These are phyloP conservation scores for Quercus tomentella DNA, from an alignment of 331 rosid species.

Conservation along the genomic window DNA sequence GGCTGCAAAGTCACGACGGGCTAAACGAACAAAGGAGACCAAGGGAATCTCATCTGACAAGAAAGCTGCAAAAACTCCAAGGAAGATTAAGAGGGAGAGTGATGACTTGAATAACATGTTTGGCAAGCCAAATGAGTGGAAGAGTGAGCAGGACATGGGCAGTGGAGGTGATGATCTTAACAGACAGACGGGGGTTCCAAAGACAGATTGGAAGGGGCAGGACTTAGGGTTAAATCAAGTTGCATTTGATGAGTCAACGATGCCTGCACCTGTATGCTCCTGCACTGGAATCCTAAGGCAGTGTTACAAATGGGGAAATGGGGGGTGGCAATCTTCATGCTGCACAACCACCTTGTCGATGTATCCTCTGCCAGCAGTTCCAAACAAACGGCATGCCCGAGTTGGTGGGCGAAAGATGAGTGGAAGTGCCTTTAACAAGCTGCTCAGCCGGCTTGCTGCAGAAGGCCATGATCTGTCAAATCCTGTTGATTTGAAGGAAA, in stretches of 20 bases:
- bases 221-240: conserved; percentile 90
- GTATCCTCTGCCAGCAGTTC: conserved; percentile 86
- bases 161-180: conserved; percentile 61
- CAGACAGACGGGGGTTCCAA: conserved; percentile 53
- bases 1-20: conserved; percentile 52
- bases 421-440: conserved; percentile 91
- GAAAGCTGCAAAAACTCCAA: conserved; percentile 53
- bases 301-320: conserved; percentile 98
- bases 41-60: conserved; percentile 55
- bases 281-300: conserved; percentile 80
- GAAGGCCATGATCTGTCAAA: conserved; percentile 88
- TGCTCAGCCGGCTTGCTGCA: conserved; percentile 84
- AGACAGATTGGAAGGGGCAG: conserved; percentile 82
- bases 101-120: conserved; percentile 72
- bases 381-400: conserved; percentile 88
- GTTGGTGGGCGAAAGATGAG: conserved; percentile 97
- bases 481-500: conserved; percentile 83
- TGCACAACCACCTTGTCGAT: conserved; percentile 79
- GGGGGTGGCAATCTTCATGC: conserved; percentile 96
- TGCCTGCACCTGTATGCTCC: conserved; percentile 91
- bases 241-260: conserved; percentile 80
- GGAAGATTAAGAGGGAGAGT: conserved; percentile 62
- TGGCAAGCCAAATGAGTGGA: conserved; percentile 67
- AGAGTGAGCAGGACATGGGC: conserved; percentile 48
- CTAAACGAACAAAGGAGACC: conserved; percentile 58